A percentile compares a stretch with the other conserved stretches of the same genome.
These are phyloP conservation scores for Aspergillus texensis DNA, from an alignment of 2,329 filamentous ascomycete species.

Conservation along the genomic window DNA sequence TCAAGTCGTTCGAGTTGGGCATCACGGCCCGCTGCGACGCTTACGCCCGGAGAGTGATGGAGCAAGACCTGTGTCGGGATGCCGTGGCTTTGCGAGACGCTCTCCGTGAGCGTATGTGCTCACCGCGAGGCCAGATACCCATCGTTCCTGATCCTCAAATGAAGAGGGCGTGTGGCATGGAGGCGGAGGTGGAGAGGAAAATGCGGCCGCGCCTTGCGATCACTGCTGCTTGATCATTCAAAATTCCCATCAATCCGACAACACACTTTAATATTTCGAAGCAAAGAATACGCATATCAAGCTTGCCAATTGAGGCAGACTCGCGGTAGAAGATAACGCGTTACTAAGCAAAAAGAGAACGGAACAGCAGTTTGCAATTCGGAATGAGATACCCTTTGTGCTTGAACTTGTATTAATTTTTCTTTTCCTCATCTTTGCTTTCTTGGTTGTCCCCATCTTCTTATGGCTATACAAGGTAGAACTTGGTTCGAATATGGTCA, in stretches of 20 bases:
- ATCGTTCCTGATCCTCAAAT: conserved; percentile 10
- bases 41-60: conserved; percentile 29
- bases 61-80: conserved; percentile 30
- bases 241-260: neutral
- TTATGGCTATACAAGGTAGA: too few relatives aligned
- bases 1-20: conserved; percentile 35
- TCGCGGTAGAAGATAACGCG: too few relatives aligned
- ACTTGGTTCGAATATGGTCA: too few relatives aligned
- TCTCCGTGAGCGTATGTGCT: conserved; percentile 30
- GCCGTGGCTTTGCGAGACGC: conserved; percentile 30
- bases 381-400: neutral
- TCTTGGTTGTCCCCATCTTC: neutral
- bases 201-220: conserved; percentile 29
- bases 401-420: neutral
- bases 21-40: conserved; percentile 38
- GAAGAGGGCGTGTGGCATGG: conserved; percentile 7
- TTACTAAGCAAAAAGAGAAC: neutral
- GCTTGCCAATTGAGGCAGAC: neutral
- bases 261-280: neutral
- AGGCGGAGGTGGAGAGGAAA: neutral
- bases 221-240: conserved; percentile 28
- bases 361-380: neutral
- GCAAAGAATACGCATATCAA: neutral
- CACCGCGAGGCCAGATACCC: conserved; percentile 5
- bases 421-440: neutral